phyloP scores from a whole-genome alignment of 202 grass and related monocot genomes.

The Saccharum hybrid region DNA sequence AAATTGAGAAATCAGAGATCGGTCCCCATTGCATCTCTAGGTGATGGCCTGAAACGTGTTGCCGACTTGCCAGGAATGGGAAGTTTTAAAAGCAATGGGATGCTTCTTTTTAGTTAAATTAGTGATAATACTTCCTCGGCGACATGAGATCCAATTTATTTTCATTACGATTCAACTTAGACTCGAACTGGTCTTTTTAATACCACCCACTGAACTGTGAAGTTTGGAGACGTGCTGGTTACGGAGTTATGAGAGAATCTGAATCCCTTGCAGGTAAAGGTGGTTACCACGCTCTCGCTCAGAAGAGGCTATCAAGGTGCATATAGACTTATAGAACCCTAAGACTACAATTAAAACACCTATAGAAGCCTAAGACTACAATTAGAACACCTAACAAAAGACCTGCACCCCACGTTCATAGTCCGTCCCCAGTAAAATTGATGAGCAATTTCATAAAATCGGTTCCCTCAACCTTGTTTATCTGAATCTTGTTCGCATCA shows the following conservation, averaged over 20 bases:
- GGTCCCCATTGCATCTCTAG: too few relatives aligned
- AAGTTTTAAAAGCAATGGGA: not conserved
- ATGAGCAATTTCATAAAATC: not conserved
- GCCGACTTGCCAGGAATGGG: not conserved
- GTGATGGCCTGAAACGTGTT: too few relatives aligned
- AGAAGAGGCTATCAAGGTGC: not conserved
- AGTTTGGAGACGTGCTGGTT: not conserved
- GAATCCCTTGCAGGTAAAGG: not conserved
- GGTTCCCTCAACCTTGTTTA: too few relatives aligned
- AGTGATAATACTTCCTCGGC: not conserved
- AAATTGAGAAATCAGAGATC: too few relatives aligned
- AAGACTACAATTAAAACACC: not conserved
- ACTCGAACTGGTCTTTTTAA: not conserved
- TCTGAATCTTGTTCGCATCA: not conserved
- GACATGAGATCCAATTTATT: not conserved
- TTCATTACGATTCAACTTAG: not conserved
- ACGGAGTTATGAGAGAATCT: not conserved
- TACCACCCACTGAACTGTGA: not conserved
- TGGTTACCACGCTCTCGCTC: not conserved
- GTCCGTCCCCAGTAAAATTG: not conserved
- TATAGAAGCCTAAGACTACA: not conserved
- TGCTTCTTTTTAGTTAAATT: not conserved
- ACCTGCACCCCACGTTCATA: not conserved
- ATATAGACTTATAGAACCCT: not conserved
- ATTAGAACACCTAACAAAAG: not conserved